Evolutionary conservation across 2,329 filamentous ascomycete species (phyloP).

Genomic region (Thermoascus crustaceus): DNA sequence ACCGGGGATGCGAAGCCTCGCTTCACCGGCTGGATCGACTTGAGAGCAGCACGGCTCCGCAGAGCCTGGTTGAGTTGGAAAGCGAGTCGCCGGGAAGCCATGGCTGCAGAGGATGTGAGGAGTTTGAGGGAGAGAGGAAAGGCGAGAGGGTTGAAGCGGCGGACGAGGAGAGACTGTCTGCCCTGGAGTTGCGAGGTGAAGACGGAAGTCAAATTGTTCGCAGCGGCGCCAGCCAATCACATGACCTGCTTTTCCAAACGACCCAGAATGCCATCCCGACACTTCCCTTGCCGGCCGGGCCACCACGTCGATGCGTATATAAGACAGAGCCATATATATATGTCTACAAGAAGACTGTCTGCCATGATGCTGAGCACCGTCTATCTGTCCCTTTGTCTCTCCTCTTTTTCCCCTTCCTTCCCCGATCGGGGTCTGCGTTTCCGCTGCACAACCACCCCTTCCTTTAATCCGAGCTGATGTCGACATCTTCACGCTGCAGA

Average conservation of each 20-base stretch:
- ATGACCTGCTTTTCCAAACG: conserved; percentile 36
- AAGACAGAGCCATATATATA: no score
- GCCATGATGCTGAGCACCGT: no score
- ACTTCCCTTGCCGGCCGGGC: no score
- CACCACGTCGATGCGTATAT: no score
- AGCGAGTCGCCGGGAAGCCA: conserved; percentile 97
- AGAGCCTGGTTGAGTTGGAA: conserved; percentile 86
- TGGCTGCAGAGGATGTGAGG: conserved; percentile 40
- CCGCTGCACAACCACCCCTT: no score
- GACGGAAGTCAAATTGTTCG: conserved; percentile 41
- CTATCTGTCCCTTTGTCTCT: no score
- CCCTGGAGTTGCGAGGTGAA: conserved; percentile 32
- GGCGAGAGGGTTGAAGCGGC: conserved; percentile 44
- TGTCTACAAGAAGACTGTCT: no score
- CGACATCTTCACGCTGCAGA: no score
- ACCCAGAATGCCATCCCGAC: conserved; percentile 25
- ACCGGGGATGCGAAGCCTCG: conserved; percentile 88
- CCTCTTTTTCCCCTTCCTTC: no score
- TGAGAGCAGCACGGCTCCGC: conserved; percentile 77
- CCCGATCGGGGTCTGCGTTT: no score
- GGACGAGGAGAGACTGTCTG: conserved; percentile 21
- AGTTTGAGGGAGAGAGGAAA: conserved; percentile 35
- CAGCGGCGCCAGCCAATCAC: conserved; percentile 35
- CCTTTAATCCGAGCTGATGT: no score
- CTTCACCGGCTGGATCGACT: conserved; percentile 66